Percentiles rank a stretch among this genome's conserved stretches.
Conservation (phyloP, 1,284 basidiomycete genomes). For the Marasmius sp. region DNA sequence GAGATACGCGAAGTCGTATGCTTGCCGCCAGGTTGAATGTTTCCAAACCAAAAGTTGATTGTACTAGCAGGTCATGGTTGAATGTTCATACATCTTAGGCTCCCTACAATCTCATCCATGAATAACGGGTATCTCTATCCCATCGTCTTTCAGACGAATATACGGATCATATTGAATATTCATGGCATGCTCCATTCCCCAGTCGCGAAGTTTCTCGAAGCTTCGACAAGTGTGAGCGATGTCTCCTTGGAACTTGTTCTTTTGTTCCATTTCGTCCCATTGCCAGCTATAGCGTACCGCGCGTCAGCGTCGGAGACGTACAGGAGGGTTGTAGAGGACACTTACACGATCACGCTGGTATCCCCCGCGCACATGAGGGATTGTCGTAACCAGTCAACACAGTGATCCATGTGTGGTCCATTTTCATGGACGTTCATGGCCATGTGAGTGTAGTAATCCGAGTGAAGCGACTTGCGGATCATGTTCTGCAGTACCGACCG, state of each 20-base stretch:
- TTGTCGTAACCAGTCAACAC: slow-evolving; percentile 20
- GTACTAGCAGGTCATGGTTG: too few species aligned
- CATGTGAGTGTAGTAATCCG: slow-evolving; percentile 18
- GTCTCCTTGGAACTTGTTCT: background rate
- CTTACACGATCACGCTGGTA: slow-evolving; percentile 7
- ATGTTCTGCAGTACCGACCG: background rate
- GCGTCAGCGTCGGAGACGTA: background rate
- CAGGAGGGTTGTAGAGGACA: background rate
- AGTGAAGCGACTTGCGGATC: slow-evolving; percentile 7
- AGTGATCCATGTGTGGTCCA: slow-evolving; percentile 15
- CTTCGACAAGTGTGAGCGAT: slow-evolving; percentile 6
- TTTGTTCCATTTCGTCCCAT: slow-evolving; percentile 1
- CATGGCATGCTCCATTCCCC: background rate
- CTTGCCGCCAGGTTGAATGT: too few species aligned
- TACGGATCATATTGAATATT: background rate
- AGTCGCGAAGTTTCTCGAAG: slow-evolving; percentile 4
- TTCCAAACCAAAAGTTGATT: too few species aligned
- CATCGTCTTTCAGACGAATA: background rate
- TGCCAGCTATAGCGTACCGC: background rate
- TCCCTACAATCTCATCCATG: background rate
- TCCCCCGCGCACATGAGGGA: slow-evolving; percentile 13
- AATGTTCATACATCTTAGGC: too few species aligned
- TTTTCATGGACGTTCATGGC: slow-evolving; percentile 12
- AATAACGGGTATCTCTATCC: background rate
- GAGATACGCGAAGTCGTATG: too few species aligned